Conservation (phyloP, 2,329 filamentous ascomycete genomes). For the Stagonosporopsis rhizophila region DNA sequence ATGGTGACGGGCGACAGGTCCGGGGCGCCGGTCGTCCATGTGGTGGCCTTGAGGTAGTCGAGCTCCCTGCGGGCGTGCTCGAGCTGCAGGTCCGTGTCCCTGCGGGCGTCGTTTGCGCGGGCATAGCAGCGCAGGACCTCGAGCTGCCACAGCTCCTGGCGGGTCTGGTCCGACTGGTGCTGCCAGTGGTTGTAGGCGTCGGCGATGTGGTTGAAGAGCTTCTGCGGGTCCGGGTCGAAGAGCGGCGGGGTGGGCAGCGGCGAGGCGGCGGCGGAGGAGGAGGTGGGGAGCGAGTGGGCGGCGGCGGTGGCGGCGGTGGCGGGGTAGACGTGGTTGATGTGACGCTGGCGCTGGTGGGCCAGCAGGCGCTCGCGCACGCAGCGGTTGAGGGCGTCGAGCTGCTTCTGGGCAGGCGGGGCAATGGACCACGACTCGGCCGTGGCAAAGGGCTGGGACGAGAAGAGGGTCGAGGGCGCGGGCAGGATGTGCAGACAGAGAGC, state of each 20-base stretch:
- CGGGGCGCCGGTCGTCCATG: conserved; percentile 34
- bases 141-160: conserved; percentile 55
- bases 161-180: conserved; percentile 60
- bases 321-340: conserved; percentile 46
- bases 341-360: conserved; percentile 44
- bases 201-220: conserved; percentile 77
- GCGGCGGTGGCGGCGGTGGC: no score
- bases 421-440: conserved; percentile 83
- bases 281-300: conserved; percentile 38
- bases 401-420: conserved; percentile 73
- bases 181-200: conserved; percentile 81
- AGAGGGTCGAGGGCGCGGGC: conserved; percentile 79
- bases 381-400: conserved; percentile 73
- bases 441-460: conserved; percentile 79
- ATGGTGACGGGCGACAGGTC: conserved; percentile 47
- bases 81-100: conserved; percentile 48
- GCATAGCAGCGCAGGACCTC: conserved; percentile 56
- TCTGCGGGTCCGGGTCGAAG: conserved; percentile 68
- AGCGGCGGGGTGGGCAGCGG: conserved; percentile 49
- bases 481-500: conserved; percentile 83
- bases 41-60: conserved; percentile 48
- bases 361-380: conserved; percentile 72
- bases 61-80: conserved; percentile 52
- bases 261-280: conserved; percentile 40
- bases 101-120: conserved; percentile 49